phyloP scores from a whole-genome alignment of 805 yeast genomes.

The Wickerhamomyces ciferrii region DNA sequence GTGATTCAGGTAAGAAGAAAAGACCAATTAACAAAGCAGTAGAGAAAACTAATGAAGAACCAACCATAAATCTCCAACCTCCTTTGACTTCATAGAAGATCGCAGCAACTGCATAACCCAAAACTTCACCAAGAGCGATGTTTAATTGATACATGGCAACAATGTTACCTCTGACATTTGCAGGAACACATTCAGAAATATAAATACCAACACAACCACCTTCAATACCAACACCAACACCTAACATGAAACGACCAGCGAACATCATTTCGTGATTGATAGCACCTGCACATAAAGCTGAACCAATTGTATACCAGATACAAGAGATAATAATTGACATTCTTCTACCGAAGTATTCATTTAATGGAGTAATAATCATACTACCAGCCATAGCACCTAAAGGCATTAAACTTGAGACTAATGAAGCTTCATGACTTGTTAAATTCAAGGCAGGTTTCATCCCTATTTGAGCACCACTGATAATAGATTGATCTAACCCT shows the following conservation, averaged over 20 bases:
- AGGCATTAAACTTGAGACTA: conserved; percentile 60
- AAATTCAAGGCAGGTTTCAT: conserved; percentile 39
- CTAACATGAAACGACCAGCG: conserved; percentile 56
- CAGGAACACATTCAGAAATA: conserved; percentile 56
- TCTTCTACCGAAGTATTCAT: conserved; percentile 51
- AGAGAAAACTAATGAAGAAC: conserved; percentile 56
- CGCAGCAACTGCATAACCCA: conserved; percentile 61
- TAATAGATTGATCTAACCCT: conserved; percentile 64
- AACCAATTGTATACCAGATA: conserved; percentile 57
- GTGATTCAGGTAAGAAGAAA: conserved; percentile 55
- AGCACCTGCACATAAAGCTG: conserved; percentile 51
- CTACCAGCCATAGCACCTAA: conserved; percentile 65
- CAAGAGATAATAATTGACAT: conserved; percentile 50
- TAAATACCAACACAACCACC: conserved; percentile 62
- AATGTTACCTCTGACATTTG: conserved; percentile 51
- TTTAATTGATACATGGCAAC: conserved; percentile 61
- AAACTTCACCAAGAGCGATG: conserved; percentile 61
- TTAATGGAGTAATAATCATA: conserved; percentile 52
- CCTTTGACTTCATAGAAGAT: conserved; percentile 50
- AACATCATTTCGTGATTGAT: conserved; percentile 41
- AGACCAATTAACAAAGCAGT: conserved; percentile 44
- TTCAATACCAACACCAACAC: conserved; percentile 63
- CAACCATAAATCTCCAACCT: conserved; percentile 65
- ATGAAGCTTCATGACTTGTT: conserved; percentile 38
- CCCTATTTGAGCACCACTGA: conserved; percentile 56